phyloP scores from a whole-genome alignment of 2,329 filamentous ascomycete genomes.

The Cadophora luteo-olivacea region DNA sequence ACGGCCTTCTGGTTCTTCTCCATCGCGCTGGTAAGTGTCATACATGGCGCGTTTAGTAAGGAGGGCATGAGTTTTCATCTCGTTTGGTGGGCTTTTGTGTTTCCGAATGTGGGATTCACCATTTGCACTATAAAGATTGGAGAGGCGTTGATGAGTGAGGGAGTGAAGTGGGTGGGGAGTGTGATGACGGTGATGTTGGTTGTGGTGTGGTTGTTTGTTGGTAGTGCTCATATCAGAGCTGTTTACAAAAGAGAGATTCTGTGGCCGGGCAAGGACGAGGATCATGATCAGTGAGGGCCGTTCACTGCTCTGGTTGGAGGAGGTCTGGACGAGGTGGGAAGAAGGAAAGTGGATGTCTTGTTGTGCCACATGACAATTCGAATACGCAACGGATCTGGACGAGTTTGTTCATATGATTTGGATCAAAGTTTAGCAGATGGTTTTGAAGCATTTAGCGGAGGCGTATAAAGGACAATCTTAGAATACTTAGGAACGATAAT shows the following conservation, averaged over 20 bases:
- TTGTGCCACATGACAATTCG: no score
- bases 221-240: constrained; percentile 41
- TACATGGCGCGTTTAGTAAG: constrained; percentile 49
- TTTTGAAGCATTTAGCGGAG: neutral
- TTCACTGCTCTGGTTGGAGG: neutral
- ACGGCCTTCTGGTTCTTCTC: constrained; percentile 63
- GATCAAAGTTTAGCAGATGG: no score
- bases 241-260: constrained; percentile 43
- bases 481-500: neutral
- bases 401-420: no score
- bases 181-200: constrained; percentile 57
- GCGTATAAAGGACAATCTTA: neutral
- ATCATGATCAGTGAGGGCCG: constrained; percentile 36
- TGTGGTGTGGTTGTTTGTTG: constrained; percentile 42
- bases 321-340: no score
- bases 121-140: constrained; percentile 62
- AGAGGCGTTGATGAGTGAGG: constrained; percentile 53
- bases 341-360: no score
- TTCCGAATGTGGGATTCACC: constrained; percentile 66
- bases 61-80: constrained; percentile 62
- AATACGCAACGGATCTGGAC: no score
- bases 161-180: constrained; percentile 55
- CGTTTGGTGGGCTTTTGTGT: constrained; percentile 70
- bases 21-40: constrained; percentile 48
- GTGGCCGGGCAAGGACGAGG: constrained; percentile 47